phyloP scores from a whole-genome alignment of 192 early-diverging fungal species.

The Podila epicladia region DNA sequence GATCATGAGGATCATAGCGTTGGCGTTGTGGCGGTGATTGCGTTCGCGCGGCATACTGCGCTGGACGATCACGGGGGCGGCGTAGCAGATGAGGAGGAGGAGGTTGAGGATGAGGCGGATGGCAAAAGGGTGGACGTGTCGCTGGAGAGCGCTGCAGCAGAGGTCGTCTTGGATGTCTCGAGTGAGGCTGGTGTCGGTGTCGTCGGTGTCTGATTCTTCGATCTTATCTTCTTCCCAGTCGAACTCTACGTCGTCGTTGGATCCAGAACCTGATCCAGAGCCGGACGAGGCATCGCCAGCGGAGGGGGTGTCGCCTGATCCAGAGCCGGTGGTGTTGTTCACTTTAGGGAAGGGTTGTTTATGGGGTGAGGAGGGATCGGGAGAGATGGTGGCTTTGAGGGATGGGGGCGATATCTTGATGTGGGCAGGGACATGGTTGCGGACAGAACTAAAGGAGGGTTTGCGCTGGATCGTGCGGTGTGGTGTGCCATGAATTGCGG shows the following conservation, averaged over 20 bases:
- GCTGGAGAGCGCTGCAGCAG: slow-evolving; percentile 18
- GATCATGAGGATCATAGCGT: slow-evolving; percentile 24
- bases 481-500: neutral
- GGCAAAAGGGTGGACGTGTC: slow-evolving; percentile 15
- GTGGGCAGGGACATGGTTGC: slow-evolving; percentile 19
- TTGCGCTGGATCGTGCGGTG: slow-evolving; percentile 4
- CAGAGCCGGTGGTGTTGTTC: neutral
- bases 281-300: neutral
- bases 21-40: slow-evolving; percentile 18
- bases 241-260: slow-evolving; percentile 23
- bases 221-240: slow-evolving; percentile 42
- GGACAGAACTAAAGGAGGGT: slow-evolving; percentile 21
- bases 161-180: slow-evolving; percentile 18
- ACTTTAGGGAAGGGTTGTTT: neutral
- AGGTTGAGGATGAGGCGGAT: slow-evolving; percentile 9
- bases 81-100: neutral
- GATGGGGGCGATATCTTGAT: slow-evolving; percentile 23
- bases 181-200: neutral
- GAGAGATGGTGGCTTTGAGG: neutral
- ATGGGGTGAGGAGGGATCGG: neutral
- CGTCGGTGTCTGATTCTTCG: slow-evolving; percentile 6
- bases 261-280: neutral
- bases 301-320: neutral
- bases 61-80: slow-evolving; percentile 17
- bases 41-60: neutral